A percentile compares a stretch with the other conserved stretches of the same genome.
Conservation (phyloP, 192 early-diverging fungal species). For the Coemansia sp. region DNA sequence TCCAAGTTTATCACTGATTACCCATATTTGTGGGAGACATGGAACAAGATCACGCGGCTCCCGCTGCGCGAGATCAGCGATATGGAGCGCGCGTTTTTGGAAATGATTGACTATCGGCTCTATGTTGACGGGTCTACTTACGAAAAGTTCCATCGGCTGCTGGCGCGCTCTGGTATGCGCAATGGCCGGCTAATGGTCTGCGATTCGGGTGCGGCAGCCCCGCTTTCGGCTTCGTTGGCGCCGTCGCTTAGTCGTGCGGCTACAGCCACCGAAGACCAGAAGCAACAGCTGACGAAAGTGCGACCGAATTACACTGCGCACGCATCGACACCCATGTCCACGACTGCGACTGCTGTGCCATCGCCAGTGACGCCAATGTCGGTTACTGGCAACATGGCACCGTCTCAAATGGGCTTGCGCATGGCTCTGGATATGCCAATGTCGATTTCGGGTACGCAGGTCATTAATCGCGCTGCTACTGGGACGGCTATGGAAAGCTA, state of each 20-base stretch:
- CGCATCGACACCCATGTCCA: conserved; percentile 6
- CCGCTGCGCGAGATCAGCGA: conserved; percentile 72
- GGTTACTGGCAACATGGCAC: not conserved
- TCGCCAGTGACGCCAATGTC: not conserved
- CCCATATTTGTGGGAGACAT: conserved; percentile 79
- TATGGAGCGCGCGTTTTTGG: conserved; percentile 76
- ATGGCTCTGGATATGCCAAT: conserved; percentile 24
- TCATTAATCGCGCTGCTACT: conserved; percentile 1
- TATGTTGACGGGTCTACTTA: conserved; percentile 47
- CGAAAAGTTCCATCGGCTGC: conserved; percentile 47
- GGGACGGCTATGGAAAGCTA: conserved; percentile 5
- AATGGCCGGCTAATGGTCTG: conserved; percentile 48
- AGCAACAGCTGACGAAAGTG: conserved; percentile 3
- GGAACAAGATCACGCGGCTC: conserved; percentile 83
- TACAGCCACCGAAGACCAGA: too few relatives aligned
- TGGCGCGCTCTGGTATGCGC: conserved; percentile 49
- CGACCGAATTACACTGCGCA: not conserved
- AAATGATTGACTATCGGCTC: conserved; percentile 73
- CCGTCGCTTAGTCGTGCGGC: not conserved
- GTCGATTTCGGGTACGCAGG: conserved; percentile 14
- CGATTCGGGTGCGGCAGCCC: conserved; percentile 12
- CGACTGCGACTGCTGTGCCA: not conserved
- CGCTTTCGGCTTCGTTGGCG: not conserved
- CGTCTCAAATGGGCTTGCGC: conserved; percentile 17
- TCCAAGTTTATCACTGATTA: conserved; percentile 86